phyloP scores from a whole-genome alignment of 2,329 filamentous ascomycete species.

The Fusarium sp. region DNA sequence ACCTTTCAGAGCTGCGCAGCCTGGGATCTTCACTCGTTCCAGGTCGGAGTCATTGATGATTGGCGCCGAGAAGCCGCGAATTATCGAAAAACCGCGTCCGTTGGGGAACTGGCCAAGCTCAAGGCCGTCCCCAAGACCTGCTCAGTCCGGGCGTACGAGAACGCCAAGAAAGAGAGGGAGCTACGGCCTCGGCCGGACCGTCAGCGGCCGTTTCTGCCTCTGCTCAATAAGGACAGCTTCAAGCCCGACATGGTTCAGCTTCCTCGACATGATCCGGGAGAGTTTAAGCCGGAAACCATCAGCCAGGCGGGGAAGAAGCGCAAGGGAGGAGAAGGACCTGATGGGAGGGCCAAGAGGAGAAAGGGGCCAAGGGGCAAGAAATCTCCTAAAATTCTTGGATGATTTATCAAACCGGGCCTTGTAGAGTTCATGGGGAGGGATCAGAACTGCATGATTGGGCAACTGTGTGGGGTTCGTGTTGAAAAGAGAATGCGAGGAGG shows the following conservation, averaged over 20 bases:
- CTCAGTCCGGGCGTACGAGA: background rate
- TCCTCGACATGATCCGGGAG: background rate
- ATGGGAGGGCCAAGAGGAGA: background rate
- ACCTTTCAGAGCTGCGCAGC: background rate
- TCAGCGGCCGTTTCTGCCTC: background rate
- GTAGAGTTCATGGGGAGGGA: background rate
- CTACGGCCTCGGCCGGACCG: background rate
- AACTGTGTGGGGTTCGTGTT: background rate
- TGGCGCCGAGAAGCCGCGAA: too few species aligned
- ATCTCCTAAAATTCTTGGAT: background rate
- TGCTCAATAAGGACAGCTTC: fast-evolving
- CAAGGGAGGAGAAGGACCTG: background rate
- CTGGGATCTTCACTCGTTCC: background rate
- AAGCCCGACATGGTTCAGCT: background rate
- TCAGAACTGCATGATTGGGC: background rate
- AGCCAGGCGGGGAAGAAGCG: background rate
- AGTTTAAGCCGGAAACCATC: background rate
- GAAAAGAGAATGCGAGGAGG: background rate
- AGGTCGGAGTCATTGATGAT: background rate
- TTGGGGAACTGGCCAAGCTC: too few species aligned
- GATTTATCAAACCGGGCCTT: background rate
- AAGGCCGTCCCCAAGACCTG: too few species aligned
- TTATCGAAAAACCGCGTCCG: too few species aligned
- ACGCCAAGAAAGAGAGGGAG: background rate
- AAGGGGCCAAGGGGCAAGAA: background rate